Evolutionary conservation across 257 asterid genomes (phyloP), one percentile per base, ranked within the genome.

Genomic region (Thymus quinquecostatus): DNA sequence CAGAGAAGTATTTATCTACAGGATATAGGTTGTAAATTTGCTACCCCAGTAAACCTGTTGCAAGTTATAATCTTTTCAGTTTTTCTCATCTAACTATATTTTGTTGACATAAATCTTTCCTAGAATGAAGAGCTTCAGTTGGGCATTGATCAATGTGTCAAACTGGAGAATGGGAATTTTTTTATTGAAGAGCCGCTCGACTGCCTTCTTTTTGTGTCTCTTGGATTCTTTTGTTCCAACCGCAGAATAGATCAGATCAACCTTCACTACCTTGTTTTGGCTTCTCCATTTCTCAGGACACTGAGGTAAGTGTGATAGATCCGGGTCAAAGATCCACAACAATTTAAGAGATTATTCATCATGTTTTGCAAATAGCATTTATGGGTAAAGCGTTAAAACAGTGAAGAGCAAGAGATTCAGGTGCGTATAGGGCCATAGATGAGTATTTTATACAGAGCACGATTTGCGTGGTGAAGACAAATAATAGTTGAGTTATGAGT

Each of bases 221-320:
- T 70, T 91, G 89, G 87, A 84, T 91, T 81, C 92, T 91, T 79
- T 86, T 86, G 78, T 87, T 91, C 78, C 96, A 91, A 85, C 95
- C 90, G 40, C 89, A 78, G 68, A 77, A 75, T 65, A 86, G 77
- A 81, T 58, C 85, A 27, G 89, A 75, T 41, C 82, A 81, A 41
- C 83, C 84, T 74, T 77, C 88, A 65, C 76, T 79, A 82, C 79
- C 91, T 70, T 86, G 84, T 75, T 84, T 89, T 79, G 97, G 91
- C 75, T 89, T 91, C 84, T 91, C 97, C 78, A 88, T 91, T 75
- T 84, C 92, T 55, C 97, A 91, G 78, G 97, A 91, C 69, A 85
- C 82, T 48, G 97, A 91, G 91, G 96, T 87, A 71, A 40, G 69
- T 54, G 21, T 21, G 21, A 21, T 21, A 21, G 21, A 21, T 21